Base-by-base conservation (phyloP, 208 protist genomes). In the Wallacemonas collosoma region DNA sequence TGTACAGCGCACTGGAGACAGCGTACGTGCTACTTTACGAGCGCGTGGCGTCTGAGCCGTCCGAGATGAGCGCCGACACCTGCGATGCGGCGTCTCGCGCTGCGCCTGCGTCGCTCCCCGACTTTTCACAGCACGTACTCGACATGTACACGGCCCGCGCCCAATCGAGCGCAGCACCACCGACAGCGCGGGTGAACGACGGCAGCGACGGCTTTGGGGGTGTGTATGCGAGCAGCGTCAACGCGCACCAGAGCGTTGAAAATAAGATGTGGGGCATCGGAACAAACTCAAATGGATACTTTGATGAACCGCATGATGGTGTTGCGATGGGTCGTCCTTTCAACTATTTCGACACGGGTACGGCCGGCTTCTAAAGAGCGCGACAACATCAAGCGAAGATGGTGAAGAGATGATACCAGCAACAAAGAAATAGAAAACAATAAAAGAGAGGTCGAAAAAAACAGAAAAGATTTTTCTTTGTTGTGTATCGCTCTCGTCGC, bases 1-100 rank as follows among this genome's bases (percentile, higher is more conserved):
- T 89, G 4, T 83, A 85, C 77, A 77, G 77, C 11, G 39, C 35
- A 3, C 60, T 75, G 58, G 87, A 93, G 73, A 89, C 84, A 3
- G 80, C 84, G 35, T 93, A 90, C 50, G 68, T 93, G 7, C 50
- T 89, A 26, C 74, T 93, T 7, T 93, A 93, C 51, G 83, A 90
- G 70, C 82, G 78, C 39, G 43, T 68, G 36, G 9, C 7, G 47
- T 38, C 73, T 0, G 6, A 6, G 45, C 45, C 12, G 45, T 12
- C 45, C 45, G 12, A 26, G 26, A 26, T 26, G 26, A 26, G 26
- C 26, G 26, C 26, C 26, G 26, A 26, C 26, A 26, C 26, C 26
- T 26, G 26, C 0, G 26, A 26, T 26, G 26, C 26, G 26, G 26
- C 26, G 26, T 26, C 26, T 26, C 26, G 26, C 26, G 26, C 26